These are phyloP conservation scores for Rhytidiadelphus loreus DNA, from an alignment of 225 moss, liverwort and hornwort genomes.

Conservation along the genomic window DNA sequence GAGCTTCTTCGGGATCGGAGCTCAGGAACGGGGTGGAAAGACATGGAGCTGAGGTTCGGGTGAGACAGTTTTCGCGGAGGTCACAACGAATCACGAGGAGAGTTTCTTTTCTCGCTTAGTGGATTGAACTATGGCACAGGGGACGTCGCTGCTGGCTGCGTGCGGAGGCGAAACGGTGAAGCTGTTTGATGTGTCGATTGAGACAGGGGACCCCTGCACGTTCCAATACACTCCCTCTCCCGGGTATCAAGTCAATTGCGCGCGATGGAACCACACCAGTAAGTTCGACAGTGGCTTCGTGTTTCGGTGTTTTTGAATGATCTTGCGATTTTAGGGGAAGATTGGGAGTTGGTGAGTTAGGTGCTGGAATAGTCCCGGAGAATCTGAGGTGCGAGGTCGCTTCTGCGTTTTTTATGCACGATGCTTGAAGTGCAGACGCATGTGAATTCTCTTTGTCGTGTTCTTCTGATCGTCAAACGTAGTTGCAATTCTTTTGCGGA, in stretches of 20 bases:
- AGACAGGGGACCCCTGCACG: constrained; percentile 85
- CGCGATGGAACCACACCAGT: constrained; percentile 99
- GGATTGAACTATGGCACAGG: constrained; percentile 30
- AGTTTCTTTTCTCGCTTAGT: neutral
- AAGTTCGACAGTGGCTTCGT: neutral
- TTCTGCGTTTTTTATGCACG: neutral
- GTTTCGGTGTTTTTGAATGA: neutral
- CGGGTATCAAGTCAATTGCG: constrained; percentile 93
- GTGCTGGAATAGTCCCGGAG: neutral
- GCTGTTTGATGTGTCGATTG: constrained; percentile 87
- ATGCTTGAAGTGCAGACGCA: neutral
- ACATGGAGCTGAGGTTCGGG: neutral
- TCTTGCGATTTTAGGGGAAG: neutral
- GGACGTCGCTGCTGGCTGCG: constrained; percentile 59
- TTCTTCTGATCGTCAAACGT: neutral
- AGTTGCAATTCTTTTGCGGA: neutral
- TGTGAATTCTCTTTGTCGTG: neutral
- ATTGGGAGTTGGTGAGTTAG: neutral
- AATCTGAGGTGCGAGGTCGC: neutral
- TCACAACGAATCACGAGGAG: neutral
- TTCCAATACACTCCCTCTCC: constrained; percentile 86
- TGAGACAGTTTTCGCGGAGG: neutral
- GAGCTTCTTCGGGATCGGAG: neutral
- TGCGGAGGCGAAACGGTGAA: constrained; percentile 98
- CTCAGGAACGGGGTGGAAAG: neutral